Conservation (phyloP, 2,329 filamentous ascomycete species). For the Gaeumannomyces tritici region DNA sequence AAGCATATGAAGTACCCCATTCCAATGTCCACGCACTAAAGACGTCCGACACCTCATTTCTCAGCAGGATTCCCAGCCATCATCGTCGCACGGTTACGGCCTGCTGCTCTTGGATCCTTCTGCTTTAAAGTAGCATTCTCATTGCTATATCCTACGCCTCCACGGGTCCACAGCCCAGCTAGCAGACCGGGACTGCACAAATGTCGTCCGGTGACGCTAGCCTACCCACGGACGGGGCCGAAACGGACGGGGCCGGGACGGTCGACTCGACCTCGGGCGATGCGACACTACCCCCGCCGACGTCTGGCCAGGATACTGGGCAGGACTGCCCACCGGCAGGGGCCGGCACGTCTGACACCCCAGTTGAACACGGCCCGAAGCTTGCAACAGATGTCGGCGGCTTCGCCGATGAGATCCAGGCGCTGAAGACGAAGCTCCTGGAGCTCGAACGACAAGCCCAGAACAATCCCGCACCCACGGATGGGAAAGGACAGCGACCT, state of each 20-base stretch:
- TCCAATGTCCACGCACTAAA: not conserved
- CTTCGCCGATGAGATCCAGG: not conserved
- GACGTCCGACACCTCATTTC: too few species aligned
- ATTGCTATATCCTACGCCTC: not conserved
- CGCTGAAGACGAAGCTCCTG: not conserved
- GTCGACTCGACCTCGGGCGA: not conserved
- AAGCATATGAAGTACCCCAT: not conserved
- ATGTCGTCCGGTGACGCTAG: not conserved
- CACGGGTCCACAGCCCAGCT: not conserved
- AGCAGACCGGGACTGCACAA: not conserved
- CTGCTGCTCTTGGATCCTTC: not conserved
- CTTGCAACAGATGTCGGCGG: not conserved
- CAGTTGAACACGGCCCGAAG: not conserved
- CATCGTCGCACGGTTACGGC: not conserved
- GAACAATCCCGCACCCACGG: not conserved
- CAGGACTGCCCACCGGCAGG: not conserved
- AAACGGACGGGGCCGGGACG: not conserved
- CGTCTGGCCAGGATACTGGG: not conserved
- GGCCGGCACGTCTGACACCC: not conserved
- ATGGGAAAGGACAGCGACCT: not conserved
- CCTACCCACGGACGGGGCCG: not conserved
- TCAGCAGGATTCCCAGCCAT: not conserved
- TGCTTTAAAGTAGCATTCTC: not conserved
- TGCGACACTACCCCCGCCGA: not conserved
- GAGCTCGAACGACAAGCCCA: not conserved